Base-by-base conservation (phyloP, 352 stramenopile species). In the Globisporangium radiosum region DNA sequence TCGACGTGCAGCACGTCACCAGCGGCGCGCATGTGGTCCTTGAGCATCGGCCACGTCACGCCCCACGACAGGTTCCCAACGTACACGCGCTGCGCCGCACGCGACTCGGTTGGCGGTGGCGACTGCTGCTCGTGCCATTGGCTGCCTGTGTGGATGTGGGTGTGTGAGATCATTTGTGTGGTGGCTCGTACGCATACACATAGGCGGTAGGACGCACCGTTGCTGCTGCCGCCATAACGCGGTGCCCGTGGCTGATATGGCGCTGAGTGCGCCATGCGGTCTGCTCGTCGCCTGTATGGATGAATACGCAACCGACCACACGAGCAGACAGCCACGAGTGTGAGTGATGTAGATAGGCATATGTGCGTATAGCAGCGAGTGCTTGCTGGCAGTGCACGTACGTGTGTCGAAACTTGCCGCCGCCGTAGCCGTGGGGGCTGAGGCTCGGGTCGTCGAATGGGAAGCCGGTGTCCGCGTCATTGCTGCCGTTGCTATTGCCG, bases 11-110 rank as follows among this genome's bases (percentile, higher is more conserved):
- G 65, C 49, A 96, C 87, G 4, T 85, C 69, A 1, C 86, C 85
- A 0, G 78, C 85, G 0, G 70, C 56, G 36, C 81, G 60, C 85
- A 95, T 95, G 64, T 94, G 78, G 44, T 93, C 79, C 68, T 92
- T 90, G 40, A 96, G 66, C 54, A 91, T 78, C 56, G 88, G 72
- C 75, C 67, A 88, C 62, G 91, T 89, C 52, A 93, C 78, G 45
- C 68, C 82, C 82, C 82, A 96, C n/a, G 85, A 78, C 44, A 96
- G 65, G 54, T 96, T 96, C 19, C 84, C 83, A 39, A 96, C 86
- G 66, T 90, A 94, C 56, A 94, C 85, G 52, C 85, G 80, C 38
- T 81, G 72, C 14, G 60, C 60, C 36, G 60, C 13, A 10, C 51
- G n/a, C 42, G 40, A 60, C 54, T 53, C 62, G 71, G 66, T 9